These are phyloP conservation scores for Mikania micrantha DNA, from an alignment of 129 eudicot species.

Conservation along the genomic window DNA sequence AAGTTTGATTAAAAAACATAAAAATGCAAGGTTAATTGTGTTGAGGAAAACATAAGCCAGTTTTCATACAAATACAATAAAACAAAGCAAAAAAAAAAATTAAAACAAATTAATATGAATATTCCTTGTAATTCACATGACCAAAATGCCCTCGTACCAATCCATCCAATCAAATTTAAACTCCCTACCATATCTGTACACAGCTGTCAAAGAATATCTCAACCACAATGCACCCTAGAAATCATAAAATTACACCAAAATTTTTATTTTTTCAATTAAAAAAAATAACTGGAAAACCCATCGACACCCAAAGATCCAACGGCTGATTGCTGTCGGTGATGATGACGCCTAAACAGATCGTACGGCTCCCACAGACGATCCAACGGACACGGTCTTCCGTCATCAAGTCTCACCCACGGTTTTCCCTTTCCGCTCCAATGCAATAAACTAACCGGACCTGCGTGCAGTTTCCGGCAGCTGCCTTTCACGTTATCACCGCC, in stretches of 20 bases:
- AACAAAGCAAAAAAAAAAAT: not conserved
- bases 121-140: conserved; percentile 22
- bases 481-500: conserved; percentile 95
- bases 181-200: conserved; percentile 41
- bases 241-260: conserved; percentile 1
- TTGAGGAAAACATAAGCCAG: too few species aligned
- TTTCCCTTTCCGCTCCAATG: conserved; percentile 97
- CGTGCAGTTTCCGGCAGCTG: conserved; percentile 66
- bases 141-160: conserved; percentile 22
- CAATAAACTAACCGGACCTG: conserved; percentile 88
- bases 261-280: conserved; percentile 16
- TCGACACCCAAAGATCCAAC: conserved; percentile 30
- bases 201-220: conserved; percentile 51
- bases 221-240: conserved; percentile 25
- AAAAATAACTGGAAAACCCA: conserved; percentile 48
- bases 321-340: conserved; percentile 14
- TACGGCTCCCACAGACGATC: conserved; percentile 95
- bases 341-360: conserved; percentile 49
- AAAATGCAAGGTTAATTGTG: too few species aligned
- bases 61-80: too few species aligned
- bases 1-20: too few species aligned
- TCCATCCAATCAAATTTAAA: conserved; percentile 28
- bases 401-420: conserved; percentile 92
- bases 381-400: conserved; percentile 78
- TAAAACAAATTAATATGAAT: conserved; percentile 2